Base-by-base conservation (phyloP, 352 stramenopile species). In the Pythium phragmiticola region DNA sequence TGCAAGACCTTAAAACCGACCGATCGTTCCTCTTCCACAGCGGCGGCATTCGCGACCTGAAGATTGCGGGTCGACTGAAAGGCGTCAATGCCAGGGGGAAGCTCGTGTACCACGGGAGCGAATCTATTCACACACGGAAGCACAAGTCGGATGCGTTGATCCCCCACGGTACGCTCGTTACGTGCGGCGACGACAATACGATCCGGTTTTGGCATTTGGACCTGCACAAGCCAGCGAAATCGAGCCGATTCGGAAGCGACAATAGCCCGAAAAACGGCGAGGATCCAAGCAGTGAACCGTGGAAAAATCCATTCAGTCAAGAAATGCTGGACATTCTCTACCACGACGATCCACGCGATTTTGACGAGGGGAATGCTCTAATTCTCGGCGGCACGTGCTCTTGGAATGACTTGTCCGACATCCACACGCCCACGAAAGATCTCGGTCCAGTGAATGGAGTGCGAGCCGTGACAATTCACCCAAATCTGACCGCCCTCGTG, bases 131-230 rank as follows among this genome's bases (percentile, higher is more conserved):
- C 42, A 49, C 16, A 45, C 60, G 50, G 11, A 68, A 59, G 9
- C 30, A 16, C 26, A 54, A 56, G 49, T 67, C 60, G 1, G 53
- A 67, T 5, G 61, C 57, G 17, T 57, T 75, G 1, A 59, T 92
- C 13, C 90, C 89, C 1, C 77, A 78, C 14, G 83, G 83, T 7
- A 77, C 83, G 4, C 87, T 97, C 59, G 75, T 95, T 4, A 96
- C 88, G 0, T 94, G 85, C 57, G 77, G 78, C 6, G 86, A 92
- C 26, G 90, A 97, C 64, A 92, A 95, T 57, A 97, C 89, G 0
- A 58, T 96, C 19, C 77, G 88, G 1, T 70, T 97, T 7, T 97
- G 90, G 90, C 80, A 96, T 60, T 62, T 97, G 28, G 84, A 93
- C 28, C 49, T 87, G 9, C 76, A 90, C 65, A 85, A 86, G 63